Percentiles rank a stretch among this genome's conserved stretches.
Evolutionary conservation across 2,329 filamentous ascomycete genomes (phyloP).

Genomic region (Phialocephala sp.): DNA sequence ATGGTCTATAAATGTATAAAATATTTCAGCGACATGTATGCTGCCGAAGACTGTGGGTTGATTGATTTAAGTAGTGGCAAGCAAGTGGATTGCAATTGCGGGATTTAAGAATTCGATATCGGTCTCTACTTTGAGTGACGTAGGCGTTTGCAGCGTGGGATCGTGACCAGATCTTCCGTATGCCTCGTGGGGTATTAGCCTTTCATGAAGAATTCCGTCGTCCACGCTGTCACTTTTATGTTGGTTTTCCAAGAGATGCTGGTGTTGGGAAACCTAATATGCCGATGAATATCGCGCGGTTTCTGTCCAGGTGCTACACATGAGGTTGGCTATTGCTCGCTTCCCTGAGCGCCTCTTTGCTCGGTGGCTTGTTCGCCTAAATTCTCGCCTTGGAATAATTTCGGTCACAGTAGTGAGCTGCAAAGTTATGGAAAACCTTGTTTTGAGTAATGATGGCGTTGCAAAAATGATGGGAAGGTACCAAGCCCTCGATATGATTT

Average conservation of each 20-base stretch:
- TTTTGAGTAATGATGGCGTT: not conserved
- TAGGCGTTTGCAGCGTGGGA: not conserved
- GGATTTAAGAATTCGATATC: not conserved
- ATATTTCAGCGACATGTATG: not conserved
- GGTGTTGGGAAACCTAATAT: not conserved
- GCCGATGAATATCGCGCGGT: not conserved
- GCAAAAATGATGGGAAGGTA: not conserved
- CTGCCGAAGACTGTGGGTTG: not conserved
- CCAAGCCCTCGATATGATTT: not conserved
- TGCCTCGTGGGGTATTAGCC: not conserved
- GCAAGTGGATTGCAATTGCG: not conserved
- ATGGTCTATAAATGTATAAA: not conserved
- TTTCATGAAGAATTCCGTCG: not conserved
- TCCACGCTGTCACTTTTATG: not conserved
- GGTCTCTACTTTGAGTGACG: not conserved
- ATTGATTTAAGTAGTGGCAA: not conserved
- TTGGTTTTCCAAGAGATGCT: too few species aligned
- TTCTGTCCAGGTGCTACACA: not conserved
- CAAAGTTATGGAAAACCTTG: not conserved
- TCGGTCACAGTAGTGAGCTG: not conserved
- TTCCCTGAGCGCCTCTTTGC: not conserved
- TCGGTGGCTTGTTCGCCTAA: not conserved
- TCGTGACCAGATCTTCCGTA: not conserved
- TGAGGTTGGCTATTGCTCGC: conserved; percentile 2
- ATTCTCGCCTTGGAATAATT: not conserved